Evolutionary conservation across 805 yeast genomes (phyloP).

Genomic region (Saccharomyces eubayanus): DNA sequence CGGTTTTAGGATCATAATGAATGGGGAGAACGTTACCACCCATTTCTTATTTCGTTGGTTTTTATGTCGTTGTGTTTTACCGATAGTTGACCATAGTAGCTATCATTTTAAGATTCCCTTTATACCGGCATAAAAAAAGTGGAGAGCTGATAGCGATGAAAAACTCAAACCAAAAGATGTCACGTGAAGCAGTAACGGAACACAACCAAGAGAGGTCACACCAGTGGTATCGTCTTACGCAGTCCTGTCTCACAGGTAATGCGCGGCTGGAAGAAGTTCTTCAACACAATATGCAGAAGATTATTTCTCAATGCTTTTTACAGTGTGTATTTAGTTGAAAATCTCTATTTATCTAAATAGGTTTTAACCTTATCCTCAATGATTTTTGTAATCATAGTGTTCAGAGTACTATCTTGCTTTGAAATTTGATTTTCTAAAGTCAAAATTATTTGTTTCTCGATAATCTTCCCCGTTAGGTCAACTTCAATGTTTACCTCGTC

Average conservation of each 20-base stretch:
- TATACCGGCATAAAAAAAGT: not conserved
- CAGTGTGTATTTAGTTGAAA: not conserved
- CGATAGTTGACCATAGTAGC: not conserved
- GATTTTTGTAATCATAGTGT: slow-evolving; percentile 39
- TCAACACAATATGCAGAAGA: not conserved
- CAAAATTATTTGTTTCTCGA: slow-evolving; percentile 72
- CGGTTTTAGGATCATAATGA: slow-evolving; percentile 33
- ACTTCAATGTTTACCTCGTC: slow-evolving; percentile 83
- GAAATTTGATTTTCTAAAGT: slow-evolving; percentile 47
- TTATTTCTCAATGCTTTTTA: not conserved
- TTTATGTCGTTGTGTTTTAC: not conserved
- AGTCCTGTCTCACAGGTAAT: not conserved
- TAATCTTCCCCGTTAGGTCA: slow-evolving; percentile 84
- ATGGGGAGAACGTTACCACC: slow-evolving; percentile 16
- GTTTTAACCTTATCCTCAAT: slow-evolving; percentile 37
- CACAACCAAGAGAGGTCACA: not conserved
- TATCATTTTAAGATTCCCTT: not conserved
- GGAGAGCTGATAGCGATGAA: not conserved
- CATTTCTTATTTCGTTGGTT: not conserved
- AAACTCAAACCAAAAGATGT: not conserved
- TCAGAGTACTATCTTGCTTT: slow-evolving; percentile 43
- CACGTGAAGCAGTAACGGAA: not conserved
- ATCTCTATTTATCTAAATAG: slow-evolving; percentile 3
- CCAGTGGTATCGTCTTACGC: not conserved
- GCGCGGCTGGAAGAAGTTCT: not conserved